Evolutionary conservation across 495 filamentous ascomycete species (phyloP).

Genomic region (Hyphodiscus hymeniophilus): DNA sequence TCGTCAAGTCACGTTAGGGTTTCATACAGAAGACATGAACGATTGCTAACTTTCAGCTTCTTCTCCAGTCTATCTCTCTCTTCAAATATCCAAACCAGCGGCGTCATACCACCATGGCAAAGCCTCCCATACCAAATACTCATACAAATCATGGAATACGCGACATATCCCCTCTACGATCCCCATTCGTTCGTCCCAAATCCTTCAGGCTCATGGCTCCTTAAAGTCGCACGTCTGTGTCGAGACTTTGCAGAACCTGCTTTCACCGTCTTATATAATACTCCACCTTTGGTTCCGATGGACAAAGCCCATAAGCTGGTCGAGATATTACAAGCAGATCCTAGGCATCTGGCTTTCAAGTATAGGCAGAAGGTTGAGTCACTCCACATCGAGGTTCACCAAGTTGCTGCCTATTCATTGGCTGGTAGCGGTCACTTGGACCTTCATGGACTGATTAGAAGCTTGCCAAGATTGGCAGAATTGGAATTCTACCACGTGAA

Average conservation of each 20-base stretch:
- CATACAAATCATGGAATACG: conserved; percentile 57
- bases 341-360: conserved; percentile 34
- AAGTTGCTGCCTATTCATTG: conserved; percentile 25
- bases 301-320: conserved; percentile 34
- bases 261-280: conserved; percentile 62
- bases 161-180: conserved; percentile 53
- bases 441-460: conserved; percentile 31
- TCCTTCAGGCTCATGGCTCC: conserved; percentile 49
- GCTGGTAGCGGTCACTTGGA: conserved; percentile 32
- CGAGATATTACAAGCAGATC: conserved; percentile 26
- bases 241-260: conserved; percentile 64
- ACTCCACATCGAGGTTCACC: conserved; percentile 54
- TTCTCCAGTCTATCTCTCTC: not conserved
- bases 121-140: conserved; percentile 66
- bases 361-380: conserved; percentile 64
- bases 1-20: too few relatives aligned
- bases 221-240: conserved; percentile 52
- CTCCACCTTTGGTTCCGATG: conserved; percentile 52
- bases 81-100: conserved; percentile 4
- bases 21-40: too few relatives aligned
- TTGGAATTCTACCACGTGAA: conserved; percentile 46
- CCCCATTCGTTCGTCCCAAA: conserved; percentile 25
- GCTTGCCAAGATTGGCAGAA: conserved; percentile 39
- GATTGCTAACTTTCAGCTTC: too few relatives aligned
- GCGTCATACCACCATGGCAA: conserved; percentile 55